A percentile compares a stretch with the other conserved stretches of the same genome.
phyloP scores from a whole-genome alignment of 306 rosid genomes.

The Hippophae rhamnoides region DNA sequence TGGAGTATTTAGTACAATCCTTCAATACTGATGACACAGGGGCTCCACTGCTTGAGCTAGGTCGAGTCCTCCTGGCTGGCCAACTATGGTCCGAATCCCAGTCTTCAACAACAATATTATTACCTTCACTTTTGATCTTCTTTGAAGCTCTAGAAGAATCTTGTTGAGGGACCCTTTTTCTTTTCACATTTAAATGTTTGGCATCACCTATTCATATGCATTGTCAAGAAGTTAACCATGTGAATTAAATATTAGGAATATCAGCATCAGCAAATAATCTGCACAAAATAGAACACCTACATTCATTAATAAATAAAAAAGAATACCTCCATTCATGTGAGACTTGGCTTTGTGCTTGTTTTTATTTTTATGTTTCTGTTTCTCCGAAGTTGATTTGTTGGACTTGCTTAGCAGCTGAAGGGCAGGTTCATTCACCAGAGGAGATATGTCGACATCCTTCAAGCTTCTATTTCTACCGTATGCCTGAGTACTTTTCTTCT shows the following conservation, averaged over 20 bases:
- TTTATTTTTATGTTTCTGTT: constrained; percentile 40
- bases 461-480: constrained; percentile 68
- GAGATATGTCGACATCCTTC: constrained; percentile 71
- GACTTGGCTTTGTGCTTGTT: constrained; percentile 43
- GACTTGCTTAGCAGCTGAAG: constrained; percentile 35
- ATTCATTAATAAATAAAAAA: constrained; percentile 15
- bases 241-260: constrained; percentile 4
- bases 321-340: constrained; percentile 56
- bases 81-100: constrained; percentile 44
- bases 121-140: constrained; percentile 48
- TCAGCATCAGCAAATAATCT: constrained; percentile 17
- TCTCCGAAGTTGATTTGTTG: constrained; percentile 30
- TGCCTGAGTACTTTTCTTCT: constrained; percentile 45
- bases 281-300: constrained; percentile 1
- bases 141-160: constrained; percentile 61
- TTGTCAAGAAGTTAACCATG: constrained; percentile 20
- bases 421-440: constrained; percentile 46
- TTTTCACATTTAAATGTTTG: constrained; percentile 53
- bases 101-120: constrained; percentile 45
- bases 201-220: constrained; percentile 40
- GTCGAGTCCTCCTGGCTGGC: constrained; percentile 43
- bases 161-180: constrained; percentile 52
- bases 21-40: too few species aligned
- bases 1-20: constrained; percentile 36
- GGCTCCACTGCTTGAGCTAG: constrained; percentile 32